Conservation (phyloP, 2,329 filamentous ascomycete species). For the Neopestalotiopsis sp. region DNA sequence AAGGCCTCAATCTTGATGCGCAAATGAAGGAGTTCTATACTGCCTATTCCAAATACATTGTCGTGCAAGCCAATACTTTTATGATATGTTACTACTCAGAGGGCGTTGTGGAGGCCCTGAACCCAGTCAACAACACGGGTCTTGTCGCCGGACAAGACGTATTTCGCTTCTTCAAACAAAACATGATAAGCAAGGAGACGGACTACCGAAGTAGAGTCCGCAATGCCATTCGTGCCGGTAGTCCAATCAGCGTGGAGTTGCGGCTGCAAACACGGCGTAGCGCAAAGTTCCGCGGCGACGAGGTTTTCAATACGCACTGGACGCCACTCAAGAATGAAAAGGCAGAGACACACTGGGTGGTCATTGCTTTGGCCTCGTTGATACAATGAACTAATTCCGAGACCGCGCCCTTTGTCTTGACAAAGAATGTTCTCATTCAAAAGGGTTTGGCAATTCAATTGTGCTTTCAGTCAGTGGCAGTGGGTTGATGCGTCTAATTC, state of each 20-base stretch:
- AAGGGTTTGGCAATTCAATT: too few relatives aligned
- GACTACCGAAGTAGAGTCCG: conserved; percentile 32
- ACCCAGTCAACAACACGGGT: conserved; percentile 30
- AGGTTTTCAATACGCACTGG: conserved; percentile 30
- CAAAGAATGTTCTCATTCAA: too few relatives aligned
- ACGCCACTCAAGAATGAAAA: conserved; percentile 32
- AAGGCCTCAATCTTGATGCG: conserved; percentile 29
- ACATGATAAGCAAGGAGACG: conserved; percentile 29
- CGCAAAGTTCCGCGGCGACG: conserved; percentile 33
- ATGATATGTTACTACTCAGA: conserved; percentile 33
- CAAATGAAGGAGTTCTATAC: conserved; percentile 37
- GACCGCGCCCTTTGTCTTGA: too few relatives aligned
- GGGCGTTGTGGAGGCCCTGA: conserved; percentile 30
- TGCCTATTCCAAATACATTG: conserved; percentile 35
- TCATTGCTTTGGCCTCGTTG: conserved; percentile 23
- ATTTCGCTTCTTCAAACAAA: conserved; percentile 33
- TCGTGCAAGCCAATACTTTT: conserved; percentile 30
- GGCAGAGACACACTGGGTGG: conserved; percentile 23
- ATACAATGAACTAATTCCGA: conserved; percentile 2
- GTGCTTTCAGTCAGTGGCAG: too few relatives aligned
- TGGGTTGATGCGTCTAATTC: too few relatives aligned
- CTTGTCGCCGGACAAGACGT: conserved; percentile 30
- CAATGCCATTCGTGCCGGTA: conserved; percentile 29
- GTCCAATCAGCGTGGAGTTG: conserved; percentile 36
- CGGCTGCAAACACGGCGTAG: conserved; percentile 34